A percentile compares a stretch with the other conserved stretches of the same genome.
Evolutionary conservation across 257 asterid species (phyloP).

Genomic region (Marsdenia floribunda): DNA sequence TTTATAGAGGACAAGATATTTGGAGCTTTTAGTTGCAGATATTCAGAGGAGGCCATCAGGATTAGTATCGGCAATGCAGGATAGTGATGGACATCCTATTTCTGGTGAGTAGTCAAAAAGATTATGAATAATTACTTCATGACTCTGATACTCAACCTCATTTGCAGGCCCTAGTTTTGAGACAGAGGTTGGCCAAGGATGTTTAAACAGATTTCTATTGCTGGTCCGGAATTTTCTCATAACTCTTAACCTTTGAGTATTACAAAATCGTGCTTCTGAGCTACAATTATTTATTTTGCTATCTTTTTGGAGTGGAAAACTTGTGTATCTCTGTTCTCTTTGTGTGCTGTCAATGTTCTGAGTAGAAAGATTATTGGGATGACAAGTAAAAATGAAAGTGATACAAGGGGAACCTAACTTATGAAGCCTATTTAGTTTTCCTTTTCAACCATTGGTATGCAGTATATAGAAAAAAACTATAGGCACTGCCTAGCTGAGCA

Average conservation of each 20-base stretch:
- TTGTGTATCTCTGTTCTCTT: neutral
- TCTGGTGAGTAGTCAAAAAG: conserved; percentile 32
- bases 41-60: conserved; percentile 37
- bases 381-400: neutral
- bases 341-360: neutral
- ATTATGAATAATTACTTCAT: conserved; percentile 9
- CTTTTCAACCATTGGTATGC: neutral
- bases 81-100: conserved; percentile 8
- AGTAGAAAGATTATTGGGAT: neutral
- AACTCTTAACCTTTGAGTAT: conserved; percentile 7
- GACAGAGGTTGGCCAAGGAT: conserved; percentile 30
- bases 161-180: conserved; percentile 39
- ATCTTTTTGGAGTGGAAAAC: neutral
- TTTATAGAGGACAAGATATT: conserved; percentile 46
- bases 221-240: conserved; percentile 47
- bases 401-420: neutral
- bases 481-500: neutral
- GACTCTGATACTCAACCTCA: conserved; percentile 17
- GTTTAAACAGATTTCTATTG: conserved; percentile 33
- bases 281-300: neutral
- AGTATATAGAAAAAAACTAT: neutral
- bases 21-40: conserved; percentile 43
- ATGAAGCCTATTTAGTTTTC: neutral
- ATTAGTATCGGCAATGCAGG: conserved; percentile 9
- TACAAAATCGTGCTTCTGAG: neutral